Conservation (phyloP, 495 filamentous ascomycete genomes). For the Amphirosellinia nigrospora region DNA sequence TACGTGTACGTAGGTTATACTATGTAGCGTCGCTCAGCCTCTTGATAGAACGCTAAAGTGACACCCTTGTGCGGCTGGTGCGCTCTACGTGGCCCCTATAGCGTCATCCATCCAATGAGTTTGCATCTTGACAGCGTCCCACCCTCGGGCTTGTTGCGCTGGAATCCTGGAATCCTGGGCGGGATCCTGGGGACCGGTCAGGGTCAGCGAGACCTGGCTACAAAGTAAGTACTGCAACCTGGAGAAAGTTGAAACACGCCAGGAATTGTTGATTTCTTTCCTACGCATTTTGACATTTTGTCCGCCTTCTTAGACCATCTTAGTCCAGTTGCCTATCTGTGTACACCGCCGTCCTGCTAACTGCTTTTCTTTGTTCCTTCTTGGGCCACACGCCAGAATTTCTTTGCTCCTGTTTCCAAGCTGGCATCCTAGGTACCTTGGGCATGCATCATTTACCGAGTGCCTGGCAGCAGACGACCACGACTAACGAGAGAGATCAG, state of each 20-base stretch:
- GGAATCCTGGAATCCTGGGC: background rate
- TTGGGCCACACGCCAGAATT: background rate
- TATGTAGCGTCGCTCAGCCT: conserved; percentile 13
- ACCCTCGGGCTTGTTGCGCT: background rate
- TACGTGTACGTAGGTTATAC: background rate
- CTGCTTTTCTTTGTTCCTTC: conserved; percentile 9
- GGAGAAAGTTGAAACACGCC: conserved; percentile 24
- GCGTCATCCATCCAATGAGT: conserved; percentile 22
- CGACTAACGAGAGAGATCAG: background rate
- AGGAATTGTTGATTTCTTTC: conserved; percentile 14
- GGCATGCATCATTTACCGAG: conserved; percentile 5
- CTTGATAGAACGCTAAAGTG: conserved; percentile 1
- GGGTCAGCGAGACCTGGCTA: conserved; percentile 4
- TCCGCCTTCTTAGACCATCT: background rate
- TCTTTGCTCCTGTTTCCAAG: background rate
- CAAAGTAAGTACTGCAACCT: no score
- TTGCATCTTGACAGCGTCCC: conserved; percentile 12
- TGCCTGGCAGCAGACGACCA: conserved; percentile 12
- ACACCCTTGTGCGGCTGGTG: background rate
- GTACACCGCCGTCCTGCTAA: background rate
- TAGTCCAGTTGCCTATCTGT: background rate
- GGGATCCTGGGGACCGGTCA: background rate
- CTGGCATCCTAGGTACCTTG: background rate
- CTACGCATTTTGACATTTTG: conserved; percentile 10
- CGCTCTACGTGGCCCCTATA: conserved; percentile 19